A percentile compares a stretch with the other conserved stretches of the same genome.
Evolutionary conservation across 768 basidiomycete species (phyloP).

Genomic region (Lanmaoa rubissima): DNA sequence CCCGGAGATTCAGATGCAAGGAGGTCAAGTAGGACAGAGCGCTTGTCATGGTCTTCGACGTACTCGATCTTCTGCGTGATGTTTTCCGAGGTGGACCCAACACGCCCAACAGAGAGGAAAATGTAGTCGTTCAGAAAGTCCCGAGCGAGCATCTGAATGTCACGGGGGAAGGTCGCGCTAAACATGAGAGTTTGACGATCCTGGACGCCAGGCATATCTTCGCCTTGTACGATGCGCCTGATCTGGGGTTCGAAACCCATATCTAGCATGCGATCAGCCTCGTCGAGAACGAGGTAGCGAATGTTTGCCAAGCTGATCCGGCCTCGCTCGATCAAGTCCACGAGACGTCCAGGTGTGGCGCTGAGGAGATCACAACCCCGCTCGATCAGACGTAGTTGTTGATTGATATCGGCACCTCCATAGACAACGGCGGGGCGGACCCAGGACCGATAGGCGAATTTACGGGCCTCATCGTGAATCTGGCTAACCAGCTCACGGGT

Average conservation of each 20-base stretch:
- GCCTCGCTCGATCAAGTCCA: slow-evolving; percentile 97
- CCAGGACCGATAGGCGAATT: slow-evolving; percentile 99
- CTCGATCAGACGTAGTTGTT: slow-evolving; percentile 91
- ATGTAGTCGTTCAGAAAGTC: slow-evolving; percentile 99
- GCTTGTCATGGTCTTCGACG: slow-evolving; percentile 96
- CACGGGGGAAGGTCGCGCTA: slow-evolving; percentile 97
- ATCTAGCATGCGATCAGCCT: slow-evolving; percentile 99
- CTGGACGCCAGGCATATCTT: slow-evolving; percentile 93
- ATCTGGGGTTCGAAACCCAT: slow-evolving; percentile 99
- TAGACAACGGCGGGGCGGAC: slow-evolving; percentile 98
- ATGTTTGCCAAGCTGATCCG: slow-evolving; percentile 95
- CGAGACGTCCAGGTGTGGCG: slow-evolving; percentile 96
- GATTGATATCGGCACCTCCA: slow-evolving; percentile 97
- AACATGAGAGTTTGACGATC: slow-evolving; percentile 99
- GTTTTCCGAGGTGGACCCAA: slow-evolving; percentile 98
- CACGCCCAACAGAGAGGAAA: slow-evolving; percentile 97
- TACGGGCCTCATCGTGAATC: slow-evolving; percentile 98
- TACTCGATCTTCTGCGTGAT: slow-evolving; percentile 99
- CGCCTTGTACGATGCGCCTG: slow-evolving; percentile 94
- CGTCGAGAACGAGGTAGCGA: slow-evolving; percentile 96
- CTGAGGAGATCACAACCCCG: slow-evolving; percentile 96
- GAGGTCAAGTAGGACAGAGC: slow-evolving; percentile 93
- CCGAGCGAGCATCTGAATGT: slow-evolving; percentile 94
- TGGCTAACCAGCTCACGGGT: slow-evolving; percentile 99
- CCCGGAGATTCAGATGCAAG: slow-evolving; percentile 67